Percentiles rank a stretch among this genome's conserved stretches.
These are phyloP conservation scores for Taphrina pruni DNA, from an alignment of 1,139 yeast genomes.

Conservation along the genomic window DNA sequence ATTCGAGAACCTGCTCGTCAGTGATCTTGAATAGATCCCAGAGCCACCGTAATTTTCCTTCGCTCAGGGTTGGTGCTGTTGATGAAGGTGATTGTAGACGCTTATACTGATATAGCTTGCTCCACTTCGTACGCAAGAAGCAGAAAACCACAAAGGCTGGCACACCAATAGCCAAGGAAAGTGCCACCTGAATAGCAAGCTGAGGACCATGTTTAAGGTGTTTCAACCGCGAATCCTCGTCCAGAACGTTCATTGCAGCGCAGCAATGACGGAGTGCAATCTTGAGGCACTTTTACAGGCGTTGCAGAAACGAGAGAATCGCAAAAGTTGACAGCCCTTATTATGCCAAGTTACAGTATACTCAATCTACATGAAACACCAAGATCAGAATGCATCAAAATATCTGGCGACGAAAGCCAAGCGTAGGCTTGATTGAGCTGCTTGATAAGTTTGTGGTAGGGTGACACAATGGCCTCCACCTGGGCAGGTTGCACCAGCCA, in stretches of 20 bases:
- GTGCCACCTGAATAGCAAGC: constrained; percentile 56
- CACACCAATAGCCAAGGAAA: constrained; percentile 69
- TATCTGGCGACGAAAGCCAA: no score
- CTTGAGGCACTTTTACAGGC: not conserved
- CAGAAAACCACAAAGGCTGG: constrained; percentile 71
- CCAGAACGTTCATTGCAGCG: constrained; percentile 6
- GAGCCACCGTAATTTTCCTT: constrained; percentile 79
- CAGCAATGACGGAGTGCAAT: not conserved
- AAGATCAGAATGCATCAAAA: not conserved
- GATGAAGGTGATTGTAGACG: constrained; percentile 56
- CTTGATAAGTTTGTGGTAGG: constrained; percentile 1
- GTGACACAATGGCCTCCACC: not conserved
- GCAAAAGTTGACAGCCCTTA: not conserved
- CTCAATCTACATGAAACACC: constrained; percentile 1
- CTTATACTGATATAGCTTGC: constrained; percentile 64
- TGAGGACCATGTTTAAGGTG: constrained; percentile 31
- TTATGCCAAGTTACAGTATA: not conserved
- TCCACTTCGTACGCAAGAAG: constrained; percentile 67
- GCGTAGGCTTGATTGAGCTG: not conserved
- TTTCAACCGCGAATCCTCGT: constrained; percentile 35
- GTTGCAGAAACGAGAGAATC: not conserved
- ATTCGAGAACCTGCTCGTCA: constrained; percentile 79
- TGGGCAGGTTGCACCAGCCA: constrained; percentile 3
- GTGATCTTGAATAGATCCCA: constrained; percentile 65
- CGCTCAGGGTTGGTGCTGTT: constrained; percentile 55